Evolutionary conservation across 257 asterid species (phyloP).

Genomic region (Nemophila menziesii): DNA sequence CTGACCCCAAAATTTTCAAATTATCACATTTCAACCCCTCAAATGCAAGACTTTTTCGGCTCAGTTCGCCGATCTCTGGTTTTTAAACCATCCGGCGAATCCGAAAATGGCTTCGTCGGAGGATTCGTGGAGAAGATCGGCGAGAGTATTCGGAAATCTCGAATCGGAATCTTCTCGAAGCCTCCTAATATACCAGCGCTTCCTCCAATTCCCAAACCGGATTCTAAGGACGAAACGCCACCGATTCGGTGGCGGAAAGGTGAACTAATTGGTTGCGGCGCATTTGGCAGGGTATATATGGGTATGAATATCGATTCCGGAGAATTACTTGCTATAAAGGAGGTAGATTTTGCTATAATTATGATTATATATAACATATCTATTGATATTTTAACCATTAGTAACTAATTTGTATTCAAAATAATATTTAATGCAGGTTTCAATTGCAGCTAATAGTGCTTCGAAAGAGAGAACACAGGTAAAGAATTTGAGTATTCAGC

Average conservation of each 20-base stretch:
- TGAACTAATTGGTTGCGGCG: conserved; percentile 90
- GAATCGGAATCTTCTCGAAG: conserved; percentile 70
- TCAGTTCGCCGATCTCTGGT: conserved; percentile 92
- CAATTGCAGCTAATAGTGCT: conserved; percentile 48
- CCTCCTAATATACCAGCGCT: conserved; percentile 40
- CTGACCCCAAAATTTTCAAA: background rate
- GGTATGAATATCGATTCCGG: conserved; percentile 98
- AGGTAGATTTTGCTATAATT: conserved; percentile 27
- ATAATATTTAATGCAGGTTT: conserved; percentile 46
- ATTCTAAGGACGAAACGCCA: conserved; percentile 19
- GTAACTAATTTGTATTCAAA: too few relatives aligned
- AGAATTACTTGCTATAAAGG: conserved; percentile 87
- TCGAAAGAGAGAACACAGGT: conserved; percentile 68
- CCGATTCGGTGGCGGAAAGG: conserved; percentile 91
- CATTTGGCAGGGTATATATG: conserved; percentile 97
- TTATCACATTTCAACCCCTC: conserved; percentile 5
- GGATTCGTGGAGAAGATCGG: conserved; percentile 94
- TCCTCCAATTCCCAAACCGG: conserved; percentile 37
- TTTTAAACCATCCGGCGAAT: conserved; percentile 56
- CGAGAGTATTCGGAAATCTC: conserved; percentile 75
- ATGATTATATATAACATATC: background rate
- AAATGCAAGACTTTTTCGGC: conserved; percentile 85
- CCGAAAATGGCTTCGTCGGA: conserved; percentile 25
- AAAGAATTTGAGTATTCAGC: conserved; percentile 15
- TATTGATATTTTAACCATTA: conserved; percentile 8